Percentiles rank a stretch among this genome's conserved stretches.
phyloP scores from a whole-genome alignment of 495 filamentous ascomycete species.

The Trichocladium antarcticum region DNA sequence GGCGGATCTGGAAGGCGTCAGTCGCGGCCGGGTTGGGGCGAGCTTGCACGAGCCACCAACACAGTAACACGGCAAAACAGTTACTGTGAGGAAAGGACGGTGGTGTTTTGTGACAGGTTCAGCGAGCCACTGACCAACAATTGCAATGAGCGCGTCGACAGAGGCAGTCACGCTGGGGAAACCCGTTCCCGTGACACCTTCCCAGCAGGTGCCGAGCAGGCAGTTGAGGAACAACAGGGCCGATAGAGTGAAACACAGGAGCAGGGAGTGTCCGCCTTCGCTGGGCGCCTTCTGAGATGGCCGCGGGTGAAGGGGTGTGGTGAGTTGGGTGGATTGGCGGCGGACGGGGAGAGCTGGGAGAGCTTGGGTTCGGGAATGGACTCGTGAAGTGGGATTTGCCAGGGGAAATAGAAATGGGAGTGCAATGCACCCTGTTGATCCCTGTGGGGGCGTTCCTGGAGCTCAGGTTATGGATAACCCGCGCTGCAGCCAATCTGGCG shows the following conservation, averaged over 20 bases:
- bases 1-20: constrained; percentile 11
- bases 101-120: constrained; percentile 5
- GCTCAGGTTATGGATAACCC: background rate
- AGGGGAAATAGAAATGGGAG: constrained; percentile 6
- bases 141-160: background rate
- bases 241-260: background rate
- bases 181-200: constrained; percentile 13
- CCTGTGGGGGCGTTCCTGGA: background rate
- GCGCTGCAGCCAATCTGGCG: background rate
- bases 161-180: background rate
- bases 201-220: constrained; percentile 16
- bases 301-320: constrained; percentile 1
- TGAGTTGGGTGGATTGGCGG: constrained; percentile 1
- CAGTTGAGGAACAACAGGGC: background rate
- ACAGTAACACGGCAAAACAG: background rate
- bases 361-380: background rate
- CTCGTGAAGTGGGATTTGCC: background rate
- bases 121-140: constrained; percentile 10
- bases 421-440: background rate
- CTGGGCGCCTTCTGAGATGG: constrained; percentile 1
- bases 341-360: background rate
- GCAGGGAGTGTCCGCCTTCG: background rate
- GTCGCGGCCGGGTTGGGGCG: background rate
- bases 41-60: background rate
- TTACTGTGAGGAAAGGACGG: constrained; percentile 8